A percentile compares a stretch with the other conserved stretches of the same genome.
Conservation (phyloP, 805 yeast genomes). For the Sugiyamaella chiloensis region DNA sequence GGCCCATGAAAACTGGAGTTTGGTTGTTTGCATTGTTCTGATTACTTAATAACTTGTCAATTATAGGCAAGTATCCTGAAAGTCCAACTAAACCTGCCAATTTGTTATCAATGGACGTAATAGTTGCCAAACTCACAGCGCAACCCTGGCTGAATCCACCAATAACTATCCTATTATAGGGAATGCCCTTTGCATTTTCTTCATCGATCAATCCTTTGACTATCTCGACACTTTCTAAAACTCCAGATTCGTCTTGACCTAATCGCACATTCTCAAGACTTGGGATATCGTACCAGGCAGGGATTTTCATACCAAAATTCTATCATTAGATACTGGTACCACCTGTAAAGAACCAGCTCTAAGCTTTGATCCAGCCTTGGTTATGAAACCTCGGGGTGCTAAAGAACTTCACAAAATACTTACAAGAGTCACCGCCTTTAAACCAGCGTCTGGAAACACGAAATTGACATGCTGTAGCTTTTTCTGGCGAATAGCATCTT, state of each 20-base stretch:
- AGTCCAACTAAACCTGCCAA: slow-evolving; percentile 76
- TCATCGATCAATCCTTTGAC: slow-evolving; percentile 31
- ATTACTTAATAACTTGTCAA: slow-evolving; percentile 17
- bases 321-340: slow-evolving; percentile 5
- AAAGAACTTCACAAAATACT: no score
- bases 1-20: slow-evolving; percentile 85
- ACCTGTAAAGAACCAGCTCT: no score
- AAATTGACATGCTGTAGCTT: slow-evolving; percentile 59
- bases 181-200: slow-evolving; percentile 36
- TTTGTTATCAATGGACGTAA: slow-evolving; percentile 38
- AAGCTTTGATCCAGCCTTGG: no score
- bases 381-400: no score
- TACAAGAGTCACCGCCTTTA: slow-evolving; percentile 56
- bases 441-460: slow-evolving; percentile 90
- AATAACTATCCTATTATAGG: slow-evolving; percentile 58
- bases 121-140: slow-evolving; percentile 54
- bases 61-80: slow-evolving; percentile 64
- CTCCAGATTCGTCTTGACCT: slow-evolving; percentile 39
- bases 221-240: slow-evolving; percentile 31
- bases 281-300: slow-evolving; percentile 84
- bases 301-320: slow-evolving; percentile 63
- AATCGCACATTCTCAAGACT: slow-evolving; percentile 34
- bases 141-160: slow-evolving; percentile 98
- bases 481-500: slow-evolving; percentile 43
- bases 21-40: slow-evolving; percentile 43